phyloP scores from a whole-genome alignment of 2,329 filamentous ascomycete species.

The Fusarium pseudocircinatum region DNA sequence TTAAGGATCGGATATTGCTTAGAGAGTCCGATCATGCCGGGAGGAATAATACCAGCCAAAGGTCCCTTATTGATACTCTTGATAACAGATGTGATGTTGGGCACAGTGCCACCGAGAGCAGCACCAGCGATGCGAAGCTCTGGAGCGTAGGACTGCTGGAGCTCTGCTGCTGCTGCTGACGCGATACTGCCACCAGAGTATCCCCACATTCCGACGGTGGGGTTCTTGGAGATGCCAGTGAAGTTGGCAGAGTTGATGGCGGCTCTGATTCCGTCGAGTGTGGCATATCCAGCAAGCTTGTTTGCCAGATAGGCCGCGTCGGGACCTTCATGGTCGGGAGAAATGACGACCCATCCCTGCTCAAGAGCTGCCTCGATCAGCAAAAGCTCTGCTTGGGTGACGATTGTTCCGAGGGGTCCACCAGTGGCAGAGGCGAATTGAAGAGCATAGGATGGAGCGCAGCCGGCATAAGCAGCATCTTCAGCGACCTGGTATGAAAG shows the following conservation, averaged over 20 bases:
- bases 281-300: background rate
- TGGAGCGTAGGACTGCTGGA: background rate
- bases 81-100: background rate
- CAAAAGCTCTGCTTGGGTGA: background rate
- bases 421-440: background rate
- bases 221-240: background rate
- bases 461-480: background rate
- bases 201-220: background rate
- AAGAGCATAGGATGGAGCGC: background rate
- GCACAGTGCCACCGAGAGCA: background rate
- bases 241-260: background rate
- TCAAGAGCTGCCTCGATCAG: background rate
- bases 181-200: background rate
- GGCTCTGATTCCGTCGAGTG: background rate
- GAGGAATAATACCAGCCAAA: background rate
- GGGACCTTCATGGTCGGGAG: background rate
- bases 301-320: background rate
- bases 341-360: background rate
- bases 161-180: background rate
- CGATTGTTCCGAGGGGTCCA: background rate
- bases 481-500: background rate
- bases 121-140: background rate
- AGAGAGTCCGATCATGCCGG: background rate
- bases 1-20: background rate
- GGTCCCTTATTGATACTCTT: background rate